phyloP scores from a whole-genome alignment of 2,329 filamentous ascomycete species.

The Colletotrichum sp. region DNA sequence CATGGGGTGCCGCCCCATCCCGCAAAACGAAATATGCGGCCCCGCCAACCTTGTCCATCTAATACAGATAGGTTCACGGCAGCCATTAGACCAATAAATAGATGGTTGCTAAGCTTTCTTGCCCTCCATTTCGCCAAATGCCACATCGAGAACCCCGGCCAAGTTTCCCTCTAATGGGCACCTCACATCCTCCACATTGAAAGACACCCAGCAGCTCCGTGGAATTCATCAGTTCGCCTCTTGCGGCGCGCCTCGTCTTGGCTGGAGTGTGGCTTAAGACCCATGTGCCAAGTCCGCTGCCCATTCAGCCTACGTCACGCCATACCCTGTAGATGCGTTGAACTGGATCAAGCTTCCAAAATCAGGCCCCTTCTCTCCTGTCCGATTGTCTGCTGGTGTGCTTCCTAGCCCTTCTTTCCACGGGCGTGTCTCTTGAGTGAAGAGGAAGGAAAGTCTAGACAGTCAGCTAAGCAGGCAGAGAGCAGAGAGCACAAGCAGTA shows the following conservation, averaged over 20 bases:
- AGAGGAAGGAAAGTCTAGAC: no score
- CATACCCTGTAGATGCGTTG: no score
- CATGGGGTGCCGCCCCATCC: fast-evolving
- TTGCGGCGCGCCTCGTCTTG: no score
- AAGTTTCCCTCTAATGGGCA: background rate
- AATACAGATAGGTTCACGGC: background rate
- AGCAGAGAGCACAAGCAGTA: background rate
- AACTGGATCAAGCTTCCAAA: no score
- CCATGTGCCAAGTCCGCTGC: background rate
- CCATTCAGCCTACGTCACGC: no score
- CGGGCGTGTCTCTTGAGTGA: background rate
- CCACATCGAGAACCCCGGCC: fast-evolving
- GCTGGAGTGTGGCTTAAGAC: background rate
- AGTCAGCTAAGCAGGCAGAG: background rate
- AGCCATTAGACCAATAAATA: background rate
- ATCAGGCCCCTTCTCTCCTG: background rate
- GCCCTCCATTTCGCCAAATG: background rate
- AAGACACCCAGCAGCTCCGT: background rate
- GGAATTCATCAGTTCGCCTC: no score
- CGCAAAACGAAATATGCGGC: background rate
- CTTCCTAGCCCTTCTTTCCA: fast-evolving
- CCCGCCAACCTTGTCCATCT: fast-evolving
- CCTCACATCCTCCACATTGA: background rate
- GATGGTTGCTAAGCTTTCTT: background rate
- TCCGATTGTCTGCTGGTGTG: background rate